Conservation (phyloP, 2,329 filamentous ascomycete genomes). For the Bretziella fagacearum region DNA sequence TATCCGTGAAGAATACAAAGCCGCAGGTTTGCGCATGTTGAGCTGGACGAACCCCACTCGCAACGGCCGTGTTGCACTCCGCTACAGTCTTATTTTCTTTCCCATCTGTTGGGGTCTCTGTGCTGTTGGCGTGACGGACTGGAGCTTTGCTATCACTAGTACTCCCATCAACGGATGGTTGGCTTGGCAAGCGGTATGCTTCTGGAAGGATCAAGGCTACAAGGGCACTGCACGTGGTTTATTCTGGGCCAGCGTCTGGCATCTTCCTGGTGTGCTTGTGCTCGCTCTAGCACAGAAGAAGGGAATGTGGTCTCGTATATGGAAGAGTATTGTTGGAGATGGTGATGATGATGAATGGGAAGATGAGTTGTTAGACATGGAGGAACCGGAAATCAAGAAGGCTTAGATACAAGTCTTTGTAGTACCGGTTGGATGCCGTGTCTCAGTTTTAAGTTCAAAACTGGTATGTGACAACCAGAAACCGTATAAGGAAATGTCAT, state of each 20-base stretch:
- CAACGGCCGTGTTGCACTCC: constrained; percentile 72
- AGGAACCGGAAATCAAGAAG: not conserved
- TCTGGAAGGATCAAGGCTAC: constrained; percentile 64
- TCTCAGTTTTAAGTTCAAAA: too few relatives aligned
- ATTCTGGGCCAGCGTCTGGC: constrained; percentile 98
- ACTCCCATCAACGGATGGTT: constrained; percentile 77
- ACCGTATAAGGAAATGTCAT: too few relatives aligned
- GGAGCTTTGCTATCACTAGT: constrained; percentile 67
- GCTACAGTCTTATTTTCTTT: constrained; percentile 73
- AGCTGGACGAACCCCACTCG: constrained; percentile 72
- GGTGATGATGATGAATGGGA: constrained; percentile 40
- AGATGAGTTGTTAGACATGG: constrained; percentile 32
- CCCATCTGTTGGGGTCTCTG: constrained; percentile 72
- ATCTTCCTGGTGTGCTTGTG: constrained; percentile 76
- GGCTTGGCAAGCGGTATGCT: constrained; percentile 56
- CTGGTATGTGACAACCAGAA: too few relatives aligned
- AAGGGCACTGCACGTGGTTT: constrained; percentile 66
- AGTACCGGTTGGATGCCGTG: too few relatives aligned
- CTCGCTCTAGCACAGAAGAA: constrained; percentile 86
- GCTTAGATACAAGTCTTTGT: not conserved
- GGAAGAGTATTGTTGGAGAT: constrained; percentile 46
- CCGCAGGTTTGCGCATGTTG: constrained; percentile 53
- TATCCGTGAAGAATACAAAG: constrained; percentile 77
- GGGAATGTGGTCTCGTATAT: constrained; percentile 74
- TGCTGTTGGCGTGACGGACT: constrained; percentile 65